Evolutionary conservation across 73 alveolate genomes (phyloP).

Genomic region (Symbiodinium pilosum): DNA sequence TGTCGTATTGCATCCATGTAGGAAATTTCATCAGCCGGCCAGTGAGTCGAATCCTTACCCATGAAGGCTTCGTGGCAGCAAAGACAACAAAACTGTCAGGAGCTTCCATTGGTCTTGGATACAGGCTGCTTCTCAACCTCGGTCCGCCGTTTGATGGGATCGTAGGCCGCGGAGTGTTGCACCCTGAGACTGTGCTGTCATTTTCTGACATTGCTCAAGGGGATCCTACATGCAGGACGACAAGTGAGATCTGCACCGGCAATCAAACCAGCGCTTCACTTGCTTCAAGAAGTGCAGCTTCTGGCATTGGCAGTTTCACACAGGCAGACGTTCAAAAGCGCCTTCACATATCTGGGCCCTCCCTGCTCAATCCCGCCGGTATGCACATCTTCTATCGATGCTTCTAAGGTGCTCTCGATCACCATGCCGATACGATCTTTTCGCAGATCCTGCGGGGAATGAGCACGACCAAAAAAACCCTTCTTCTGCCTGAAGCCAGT

Average conservation of each 20-base stretch:
- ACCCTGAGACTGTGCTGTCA: constrained; percentile 52
- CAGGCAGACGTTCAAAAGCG: background rate
- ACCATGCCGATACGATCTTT: constrained; percentile 33
- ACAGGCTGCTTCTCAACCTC: constrained; percentile 73
- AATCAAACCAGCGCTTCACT: constrained; percentile 93
- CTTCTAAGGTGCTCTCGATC: constrained; percentile 22
- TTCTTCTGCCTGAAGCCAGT: too few relatives aligned
- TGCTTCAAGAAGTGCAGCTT: constrained; percentile 83
- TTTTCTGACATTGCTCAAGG: background rate
- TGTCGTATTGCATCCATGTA: constrained; percentile 55
- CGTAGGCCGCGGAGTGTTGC: constrained; percentile 67
- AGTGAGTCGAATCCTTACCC: constrained; percentile 70
- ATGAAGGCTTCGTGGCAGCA: background rate
- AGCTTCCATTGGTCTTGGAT: too few relatives aligned
- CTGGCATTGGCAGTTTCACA: background rate
- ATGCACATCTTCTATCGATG: background rate
- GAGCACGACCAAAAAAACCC: too few relatives aligned
- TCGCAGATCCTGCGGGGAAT: constrained; percentile 50
- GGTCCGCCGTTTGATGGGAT: constrained; percentile 77
- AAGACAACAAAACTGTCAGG: background rate
- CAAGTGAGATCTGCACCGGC: constrained; percentile 4
- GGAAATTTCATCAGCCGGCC: constrained; percentile 85
- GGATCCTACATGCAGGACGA: background rate
- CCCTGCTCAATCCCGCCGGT: background rate
- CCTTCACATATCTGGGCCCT: background rate